These are phyloP conservation scores for Chaetomiaceae sp. DNA, from an alignment of 2,329 filamentous ascomycete genomes.

Conservation along the genomic window DNA sequence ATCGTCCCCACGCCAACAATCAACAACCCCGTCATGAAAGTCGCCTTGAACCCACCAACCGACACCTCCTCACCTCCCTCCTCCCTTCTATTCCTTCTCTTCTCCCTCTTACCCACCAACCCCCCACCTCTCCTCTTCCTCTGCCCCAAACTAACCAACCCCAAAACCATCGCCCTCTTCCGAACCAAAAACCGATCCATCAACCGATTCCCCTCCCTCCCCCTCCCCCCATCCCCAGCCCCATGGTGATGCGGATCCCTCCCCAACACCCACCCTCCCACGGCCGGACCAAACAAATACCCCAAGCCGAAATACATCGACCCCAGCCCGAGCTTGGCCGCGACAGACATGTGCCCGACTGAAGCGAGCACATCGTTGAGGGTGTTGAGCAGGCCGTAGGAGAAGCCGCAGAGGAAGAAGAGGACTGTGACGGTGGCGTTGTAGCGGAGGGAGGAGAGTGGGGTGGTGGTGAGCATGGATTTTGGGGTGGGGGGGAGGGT, in stretches of 20 bases:
- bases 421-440: constrained; percentile 71
- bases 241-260: too few species aligned
- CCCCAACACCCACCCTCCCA: constrained; percentile 66
- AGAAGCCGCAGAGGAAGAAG: constrained; percentile 87
- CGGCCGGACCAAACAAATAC: constrained; percentile 51
- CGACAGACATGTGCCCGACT: constrained; percentile 55
- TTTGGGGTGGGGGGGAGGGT: constrained; percentile 60
- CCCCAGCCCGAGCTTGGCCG: constrained; percentile 63
- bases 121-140: background rate
- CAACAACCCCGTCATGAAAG: constrained; percentile 70
- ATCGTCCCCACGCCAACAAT: constrained; percentile 75
- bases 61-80: constrained; percentile 35
- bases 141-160: too few species aligned
- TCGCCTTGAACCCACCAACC: constrained; percentile 68
- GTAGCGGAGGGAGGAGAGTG: constrained; percentile 63
- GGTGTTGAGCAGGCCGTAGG: constrained; percentile 79
- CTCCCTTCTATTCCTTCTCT: constrained; percentile 28
- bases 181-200: too few species aligned
- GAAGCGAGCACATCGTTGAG: constrained; percentile 67
- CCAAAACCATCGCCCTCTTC: too few species aligned
- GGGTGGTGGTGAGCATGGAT: constrained; percentile 62
- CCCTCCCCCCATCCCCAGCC: constrained; percentile 42
- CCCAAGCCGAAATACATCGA: constrained; percentile 55
- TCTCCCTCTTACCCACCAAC: too few species aligned
- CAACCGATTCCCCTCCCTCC: background rate